Evolutionary conservation across 768 basidiomycete genomes (phyloP), one percentile per base, ranked within the genome.

Genomic region (Sarcodon sp.): DNA sequence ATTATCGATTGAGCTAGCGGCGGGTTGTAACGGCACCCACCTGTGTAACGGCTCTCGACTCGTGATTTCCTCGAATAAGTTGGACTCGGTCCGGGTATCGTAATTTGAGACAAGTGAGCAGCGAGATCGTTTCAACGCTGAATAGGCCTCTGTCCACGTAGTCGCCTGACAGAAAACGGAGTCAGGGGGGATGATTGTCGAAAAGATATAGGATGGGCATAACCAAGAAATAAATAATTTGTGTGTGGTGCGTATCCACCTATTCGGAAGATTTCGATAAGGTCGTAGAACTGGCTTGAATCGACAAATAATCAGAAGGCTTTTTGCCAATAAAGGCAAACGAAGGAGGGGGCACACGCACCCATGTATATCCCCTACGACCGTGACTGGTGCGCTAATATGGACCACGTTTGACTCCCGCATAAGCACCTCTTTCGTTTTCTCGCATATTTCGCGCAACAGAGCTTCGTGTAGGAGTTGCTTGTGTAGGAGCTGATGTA

Each of bases 331-430:
- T 54, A 52, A 51, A 49, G 50, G 47, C 34, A 50, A 48, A 50
- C 46, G 3, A 38, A 3, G 37, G 39, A 34, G 44, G 47, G 37
- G 47, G 35, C 52, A 56, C 59, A 41, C 87, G 75, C 68, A 96
- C 92, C 92, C 96, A 63, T 99, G 96, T 44, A 99, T 98, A 63
- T 99, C 96, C 46, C 96, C 96, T 35, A 98, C 96, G 31, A 99
- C 96, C 1, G 96, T 99, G 34, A 98, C 91, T 15, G 96, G 96
- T 4, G 94, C 87, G 53, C 80, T 85, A 55, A 99, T 86, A 59
- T 98, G 96, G 6, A 98, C 92, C 50, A 99, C 96, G 59, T 99
- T 99, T 50, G 87, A 91, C 69, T 99, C 96, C 52, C 91, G 73
- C 96, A 98, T 98, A 49, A 99, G 81, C 0, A 99, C 90, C 62